These are phyloP conservation scores for Chlamydomonas sphaeroides DNA, from an alignment of 139 green algal genomes.

Conservation along the genomic window DNA sequence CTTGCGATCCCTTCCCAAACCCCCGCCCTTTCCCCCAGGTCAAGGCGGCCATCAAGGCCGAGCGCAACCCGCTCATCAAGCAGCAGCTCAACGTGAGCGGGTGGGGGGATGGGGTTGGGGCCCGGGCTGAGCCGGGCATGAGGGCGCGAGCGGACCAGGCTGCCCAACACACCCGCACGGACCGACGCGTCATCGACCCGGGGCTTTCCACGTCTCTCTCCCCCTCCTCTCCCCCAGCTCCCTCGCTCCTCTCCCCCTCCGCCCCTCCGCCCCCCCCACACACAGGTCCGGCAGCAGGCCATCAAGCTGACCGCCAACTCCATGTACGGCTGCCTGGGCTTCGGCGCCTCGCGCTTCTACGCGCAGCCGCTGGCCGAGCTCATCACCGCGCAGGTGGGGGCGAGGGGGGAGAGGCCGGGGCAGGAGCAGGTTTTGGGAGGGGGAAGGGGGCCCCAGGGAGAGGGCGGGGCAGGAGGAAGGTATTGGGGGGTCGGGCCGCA, in stretches of 20 bases:
- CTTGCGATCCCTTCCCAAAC: too few species aligned
- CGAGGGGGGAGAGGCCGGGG: neutral
- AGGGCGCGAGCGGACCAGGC: too few species aligned
- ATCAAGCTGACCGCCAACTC: slow-evolving; percentile 99
- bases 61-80: slow-evolving; percentile 71
- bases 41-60: slow-evolving; percentile 77
- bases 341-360: slow-evolving; percentile 93
- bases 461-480: too few species aligned
- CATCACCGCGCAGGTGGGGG: slow-evolving; percentile 82
- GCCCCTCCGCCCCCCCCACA: slow-evolving; percentile 71
- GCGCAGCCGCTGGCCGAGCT: slow-evolving; percentile 94
- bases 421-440: neutral
- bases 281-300: slow-evolving; percentile 61
- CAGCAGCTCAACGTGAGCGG: slow-evolving; percentile 84
- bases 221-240: too few species aligned
- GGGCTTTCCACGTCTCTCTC: too few species aligned
- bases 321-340: slow-evolving; percentile 99
- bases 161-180: too few species aligned
- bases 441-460: too few species aligned
- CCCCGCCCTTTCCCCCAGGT: slow-evolving; percentile 38
- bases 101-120: too few species aligned
- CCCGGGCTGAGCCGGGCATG: too few species aligned
- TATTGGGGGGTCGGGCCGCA: too few species aligned
- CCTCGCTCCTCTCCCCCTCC: too few species aligned
- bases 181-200: too few species aligned